Percentiles rank a stretch among this genome's conserved stretches.
Conservation (phyloP, 2,329 filamentous ascomycete species). For the Atkinsonella texensis region DNA sequence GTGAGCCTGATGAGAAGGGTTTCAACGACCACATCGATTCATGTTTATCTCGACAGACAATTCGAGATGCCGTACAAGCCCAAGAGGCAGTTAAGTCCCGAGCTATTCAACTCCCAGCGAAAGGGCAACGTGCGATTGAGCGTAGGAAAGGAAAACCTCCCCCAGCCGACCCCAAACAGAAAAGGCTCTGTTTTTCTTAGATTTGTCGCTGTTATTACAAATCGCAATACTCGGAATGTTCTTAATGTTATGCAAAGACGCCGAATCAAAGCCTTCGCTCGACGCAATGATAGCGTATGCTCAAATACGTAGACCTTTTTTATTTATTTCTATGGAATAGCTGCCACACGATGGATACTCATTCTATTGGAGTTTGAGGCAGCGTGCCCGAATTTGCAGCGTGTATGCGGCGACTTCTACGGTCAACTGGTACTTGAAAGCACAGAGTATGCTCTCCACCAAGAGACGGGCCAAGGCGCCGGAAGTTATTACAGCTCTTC, state of each 20-base stretch:
- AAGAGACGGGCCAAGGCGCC: background rate
- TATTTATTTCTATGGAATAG: too few species aligned
- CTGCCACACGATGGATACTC: too few species aligned
- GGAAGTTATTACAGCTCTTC: conserved; percentile 40
- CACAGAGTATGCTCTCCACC: background rate
- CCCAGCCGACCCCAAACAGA: conserved; percentile 33
- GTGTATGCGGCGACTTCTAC: too few species aligned
- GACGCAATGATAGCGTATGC: too few species aligned
- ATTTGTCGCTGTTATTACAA: background rate
- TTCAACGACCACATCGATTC: conserved; percentile 93
- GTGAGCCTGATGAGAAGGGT: conserved; percentile 57
- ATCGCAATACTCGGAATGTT: background rate
- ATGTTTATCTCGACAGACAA: conserved; percentile 76
- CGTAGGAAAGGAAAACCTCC: conserved; percentile 28
- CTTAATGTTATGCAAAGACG: background rate
- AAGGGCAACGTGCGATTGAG: conserved; percentile 21
- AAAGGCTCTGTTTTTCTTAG: conserved; percentile 40
- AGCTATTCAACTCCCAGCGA: conserved; percentile 25
- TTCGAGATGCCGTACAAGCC: conserved; percentile 66
- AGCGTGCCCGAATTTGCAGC: too few species aligned
- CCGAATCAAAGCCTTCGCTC: too few species aligned
- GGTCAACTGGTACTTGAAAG: too few species aligned
- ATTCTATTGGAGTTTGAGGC: too few species aligned
- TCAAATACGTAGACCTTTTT: too few species aligned
- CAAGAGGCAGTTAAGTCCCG: conserved; percentile 17